phyloP scores from a whole-genome alignment of 225 moss, liverwort and hornwort species.

The Bryum argenteum region DNA sequence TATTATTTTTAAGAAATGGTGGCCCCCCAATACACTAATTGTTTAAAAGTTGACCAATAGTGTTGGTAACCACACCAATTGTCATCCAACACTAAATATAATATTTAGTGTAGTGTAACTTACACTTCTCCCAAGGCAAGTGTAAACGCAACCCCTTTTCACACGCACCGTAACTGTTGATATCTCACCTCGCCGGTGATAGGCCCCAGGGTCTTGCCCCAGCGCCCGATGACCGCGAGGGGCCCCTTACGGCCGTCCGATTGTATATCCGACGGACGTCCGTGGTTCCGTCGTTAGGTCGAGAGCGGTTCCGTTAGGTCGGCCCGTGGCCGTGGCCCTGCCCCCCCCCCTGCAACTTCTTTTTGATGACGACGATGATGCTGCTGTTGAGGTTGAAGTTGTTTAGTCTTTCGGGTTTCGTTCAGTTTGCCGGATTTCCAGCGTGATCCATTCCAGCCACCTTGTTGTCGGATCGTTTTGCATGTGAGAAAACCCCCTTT shows the following conservation, averaged over 20 bases:
- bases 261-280: background rate
- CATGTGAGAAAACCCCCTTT: constrained; percentile 39
- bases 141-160: background rate
- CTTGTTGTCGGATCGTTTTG: constrained; percentile 38
- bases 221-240: background rate
- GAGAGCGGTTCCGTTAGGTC: constrained; percentile 31
- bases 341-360: constrained; percentile 39
- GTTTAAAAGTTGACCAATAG: no score
- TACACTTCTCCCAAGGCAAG: background rate
- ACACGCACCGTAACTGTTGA: constrained; percentile 23
- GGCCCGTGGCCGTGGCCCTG: constrained; percentile 25
- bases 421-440: constrained; percentile 27
- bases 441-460: background rate
- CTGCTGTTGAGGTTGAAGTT: constrained; percentile 20
- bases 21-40: no score
- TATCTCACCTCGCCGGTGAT: constrained; percentile 18
- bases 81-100: no score
- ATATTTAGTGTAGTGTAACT: background rate
- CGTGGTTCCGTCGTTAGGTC: constrained; percentile 29
- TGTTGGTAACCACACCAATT: no score
- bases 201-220: background rate
- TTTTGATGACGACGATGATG: constrained; percentile 23
- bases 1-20: no score
- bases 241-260: background rate
- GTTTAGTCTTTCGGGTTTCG: constrained; percentile 15